Evolutionary conservation across 331 rosid genomes (phyloP).

Genomic region (Malus hybrid): DNA sequence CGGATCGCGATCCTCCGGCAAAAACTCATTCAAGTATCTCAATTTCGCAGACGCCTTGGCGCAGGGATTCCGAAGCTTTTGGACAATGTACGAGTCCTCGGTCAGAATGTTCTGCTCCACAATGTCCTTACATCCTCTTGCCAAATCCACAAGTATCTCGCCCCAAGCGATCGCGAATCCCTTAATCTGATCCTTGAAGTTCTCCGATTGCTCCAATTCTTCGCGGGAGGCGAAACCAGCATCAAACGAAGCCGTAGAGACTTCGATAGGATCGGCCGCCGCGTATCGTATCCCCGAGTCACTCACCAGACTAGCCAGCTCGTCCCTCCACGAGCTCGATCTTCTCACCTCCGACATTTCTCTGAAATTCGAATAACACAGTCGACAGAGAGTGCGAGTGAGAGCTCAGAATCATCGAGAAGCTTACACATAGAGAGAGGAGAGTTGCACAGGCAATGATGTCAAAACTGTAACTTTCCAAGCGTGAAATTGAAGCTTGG

Average conservation of each 20-base stretch:
- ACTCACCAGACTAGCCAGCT: conserved; percentile 53
- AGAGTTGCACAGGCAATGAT: conserved; percentile 11
- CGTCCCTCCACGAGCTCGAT: conserved; percentile 57
- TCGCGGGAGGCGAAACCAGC: conserved; percentile 18
- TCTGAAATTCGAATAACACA: conserved; percentile 3
- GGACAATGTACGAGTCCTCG: conserved; percentile 52
- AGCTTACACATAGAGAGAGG: not conserved
- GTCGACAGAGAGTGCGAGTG: not conserved
- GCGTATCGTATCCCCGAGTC: conserved; percentile 34
- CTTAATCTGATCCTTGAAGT: conserved; percentile 69
- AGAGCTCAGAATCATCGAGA: conserved; percentile 4
- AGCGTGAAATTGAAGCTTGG: conserved; percentile 37
- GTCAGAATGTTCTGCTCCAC: conserved; percentile 64
- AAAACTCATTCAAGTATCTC: conserved; percentile 60
- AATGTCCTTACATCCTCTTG: conserved; percentile 74
- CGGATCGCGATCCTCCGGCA: conserved; percentile 98
- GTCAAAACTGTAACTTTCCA: conserved; percentile 19
- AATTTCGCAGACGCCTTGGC: conserved; percentile 52
- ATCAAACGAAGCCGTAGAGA: conserved; percentile 33
- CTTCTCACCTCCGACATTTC: conserved; percentile 61
- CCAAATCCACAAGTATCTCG: conserved; percentile 77
- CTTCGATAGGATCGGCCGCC: conserved; percentile 30
- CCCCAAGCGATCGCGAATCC: conserved; percentile 89
- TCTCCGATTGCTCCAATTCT: conserved; percentile 50
- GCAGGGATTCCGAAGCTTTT: conserved; percentile 58